These are phyloP conservation scores for Pelargonium citronellum DNA, from an alignment of 441 rosid genomes.

Conservation along the genomic window DNA sequence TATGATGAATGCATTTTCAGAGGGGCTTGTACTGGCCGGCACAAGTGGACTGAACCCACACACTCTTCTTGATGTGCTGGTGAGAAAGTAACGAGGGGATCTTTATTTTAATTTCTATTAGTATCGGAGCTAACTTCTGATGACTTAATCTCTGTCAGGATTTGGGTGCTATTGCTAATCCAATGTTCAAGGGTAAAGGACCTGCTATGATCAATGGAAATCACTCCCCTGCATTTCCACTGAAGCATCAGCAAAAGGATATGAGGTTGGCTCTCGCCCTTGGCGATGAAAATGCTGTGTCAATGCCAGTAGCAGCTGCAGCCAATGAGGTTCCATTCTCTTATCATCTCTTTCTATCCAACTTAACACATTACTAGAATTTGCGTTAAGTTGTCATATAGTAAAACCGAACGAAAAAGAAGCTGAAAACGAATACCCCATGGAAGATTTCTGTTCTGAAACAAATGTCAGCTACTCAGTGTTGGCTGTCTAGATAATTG, in stretches of 20 bases:
- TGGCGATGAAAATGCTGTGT: slow-evolving; percentile 81
- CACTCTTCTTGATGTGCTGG: slow-evolving; percentile 68
- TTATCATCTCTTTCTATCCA: not conserved
- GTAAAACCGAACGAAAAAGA: too few species aligned
- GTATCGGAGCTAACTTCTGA: slow-evolving; percentile 2
- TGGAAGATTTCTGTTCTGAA: too few species aligned
- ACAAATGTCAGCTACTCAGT: too few species aligned
- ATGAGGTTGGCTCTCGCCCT: slow-evolving; percentile 91
- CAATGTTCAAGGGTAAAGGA: slow-evolving; percentile 79
- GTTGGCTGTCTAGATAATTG: too few species aligned
- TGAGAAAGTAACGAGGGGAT: slow-evolving; percentile 26
- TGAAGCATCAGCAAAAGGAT: slow-evolving; percentile 95
- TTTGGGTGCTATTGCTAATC: slow-evolving; percentile 67
- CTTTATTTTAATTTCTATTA: not conserved
- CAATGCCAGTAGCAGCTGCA: slow-evolving; percentile 92
- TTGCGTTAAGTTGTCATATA: not conserved
- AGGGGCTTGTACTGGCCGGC: slow-evolving; percentile 77
- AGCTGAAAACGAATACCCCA: too few species aligned
- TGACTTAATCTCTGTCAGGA: slow-evolving; percentile 42
- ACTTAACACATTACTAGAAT: not conserved
- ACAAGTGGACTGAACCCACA: slow-evolving; percentile 70
- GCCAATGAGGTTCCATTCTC: slow-evolving; percentile 62
- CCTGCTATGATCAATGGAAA: slow-evolving; percentile 63
- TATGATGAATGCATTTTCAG: slow-evolving; percentile 88
- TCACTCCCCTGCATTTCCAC: slow-evolving; percentile 73